Conservation (phyloP, 805 yeast species). For the Candida incommunis region DNA sequence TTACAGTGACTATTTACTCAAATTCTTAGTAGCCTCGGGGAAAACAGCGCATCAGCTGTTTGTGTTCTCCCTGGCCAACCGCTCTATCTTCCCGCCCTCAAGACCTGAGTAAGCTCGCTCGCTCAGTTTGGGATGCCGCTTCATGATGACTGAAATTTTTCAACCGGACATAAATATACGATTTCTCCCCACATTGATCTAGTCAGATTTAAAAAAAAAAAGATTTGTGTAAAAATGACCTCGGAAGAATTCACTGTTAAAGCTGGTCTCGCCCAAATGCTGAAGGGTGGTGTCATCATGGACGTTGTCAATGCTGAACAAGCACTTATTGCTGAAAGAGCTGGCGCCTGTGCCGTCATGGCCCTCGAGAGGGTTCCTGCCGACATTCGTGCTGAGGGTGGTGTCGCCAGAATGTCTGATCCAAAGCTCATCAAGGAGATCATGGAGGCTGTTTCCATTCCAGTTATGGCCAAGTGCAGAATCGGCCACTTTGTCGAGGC, state of each 20-base stretch:
- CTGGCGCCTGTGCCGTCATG: conserved; percentile 87
- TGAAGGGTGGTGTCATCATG: conserved; percentile 43
- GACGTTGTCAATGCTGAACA: conserved; percentile 66
- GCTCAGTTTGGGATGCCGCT: no score
- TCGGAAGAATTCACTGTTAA: conserved; percentile 32
- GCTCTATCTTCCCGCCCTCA: no score
- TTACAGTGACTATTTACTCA: no score
- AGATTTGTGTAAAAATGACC: background rate
- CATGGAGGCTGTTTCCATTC: conserved; percentile 41
- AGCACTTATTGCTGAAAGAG: conserved; percentile 64
- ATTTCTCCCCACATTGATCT: no score
- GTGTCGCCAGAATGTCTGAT: conserved; percentile 78
- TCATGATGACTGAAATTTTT: no score
- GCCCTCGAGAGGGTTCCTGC: conserved; percentile 78
- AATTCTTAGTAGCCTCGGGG: no score
- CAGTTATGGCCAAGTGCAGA: conserved; percentile 75
- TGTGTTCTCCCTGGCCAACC: no score
- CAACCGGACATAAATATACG: no score
- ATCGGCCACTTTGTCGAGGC: conserved; percentile 79
- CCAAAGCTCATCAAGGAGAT: conserved; percentile 65
- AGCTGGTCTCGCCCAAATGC: conserved; percentile 76
- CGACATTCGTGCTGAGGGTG: conserved; percentile 69
- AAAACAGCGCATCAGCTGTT: no score
- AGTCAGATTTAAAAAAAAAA: no score
- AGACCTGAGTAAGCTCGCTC: no score